Conservation (phyloP, 1,284 basidiomycete species). For the Rhodotorula sp. region DNA sequence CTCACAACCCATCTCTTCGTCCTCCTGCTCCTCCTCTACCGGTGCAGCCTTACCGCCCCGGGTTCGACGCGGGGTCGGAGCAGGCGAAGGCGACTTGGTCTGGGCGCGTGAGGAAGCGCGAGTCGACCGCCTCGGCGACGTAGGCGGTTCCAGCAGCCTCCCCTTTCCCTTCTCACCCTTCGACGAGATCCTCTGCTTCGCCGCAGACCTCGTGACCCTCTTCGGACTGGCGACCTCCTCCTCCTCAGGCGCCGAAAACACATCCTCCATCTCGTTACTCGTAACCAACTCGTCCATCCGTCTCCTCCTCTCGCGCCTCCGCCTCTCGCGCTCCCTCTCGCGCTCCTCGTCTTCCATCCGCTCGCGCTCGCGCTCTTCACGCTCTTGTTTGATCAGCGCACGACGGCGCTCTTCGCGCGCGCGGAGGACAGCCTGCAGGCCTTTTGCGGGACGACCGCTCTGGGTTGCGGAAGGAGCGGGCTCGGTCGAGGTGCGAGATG, state of each 20-base stretch:
- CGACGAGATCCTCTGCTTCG: background rate
- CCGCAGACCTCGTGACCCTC: background rate
- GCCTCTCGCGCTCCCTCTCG: conserved; percentile 19
- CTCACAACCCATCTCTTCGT: background rate
- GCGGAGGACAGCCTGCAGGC: conserved; percentile 27
- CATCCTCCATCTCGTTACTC: conserved; percentile 21
- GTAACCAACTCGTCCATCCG: conserved; percentile 17
- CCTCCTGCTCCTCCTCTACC: background rate
- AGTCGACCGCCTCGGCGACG: conserved; percentile 20
- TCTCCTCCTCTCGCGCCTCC: conserved; percentile 15
- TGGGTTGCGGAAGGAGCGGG: background rate
- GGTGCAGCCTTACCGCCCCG: background rate
- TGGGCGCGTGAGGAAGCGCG: conserved; percentile 11
- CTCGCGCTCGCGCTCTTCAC: conserved; percentile 33
- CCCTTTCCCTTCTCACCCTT: conserved; percentile 17
- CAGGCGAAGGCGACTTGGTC: conserved; percentile 18
- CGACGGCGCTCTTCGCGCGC: conserved; percentile 36
- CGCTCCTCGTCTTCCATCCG: conserved; percentile 8
- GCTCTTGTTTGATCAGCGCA: conserved; percentile 22
- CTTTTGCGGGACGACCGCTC: conserved; percentile 11
- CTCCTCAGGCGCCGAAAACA: conserved; percentile 2
- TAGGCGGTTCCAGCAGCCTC: conserved; percentile 19
- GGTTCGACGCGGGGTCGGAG: conserved; percentile 4
- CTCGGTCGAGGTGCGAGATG: conserved; percentile 3
- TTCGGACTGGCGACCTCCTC: background rate